Evolutionary conservation across 164 flowering plant genomes (phyloP), one percentile per base, ranked within the genome.

Genomic region (Sextonia rubra): DNA sequence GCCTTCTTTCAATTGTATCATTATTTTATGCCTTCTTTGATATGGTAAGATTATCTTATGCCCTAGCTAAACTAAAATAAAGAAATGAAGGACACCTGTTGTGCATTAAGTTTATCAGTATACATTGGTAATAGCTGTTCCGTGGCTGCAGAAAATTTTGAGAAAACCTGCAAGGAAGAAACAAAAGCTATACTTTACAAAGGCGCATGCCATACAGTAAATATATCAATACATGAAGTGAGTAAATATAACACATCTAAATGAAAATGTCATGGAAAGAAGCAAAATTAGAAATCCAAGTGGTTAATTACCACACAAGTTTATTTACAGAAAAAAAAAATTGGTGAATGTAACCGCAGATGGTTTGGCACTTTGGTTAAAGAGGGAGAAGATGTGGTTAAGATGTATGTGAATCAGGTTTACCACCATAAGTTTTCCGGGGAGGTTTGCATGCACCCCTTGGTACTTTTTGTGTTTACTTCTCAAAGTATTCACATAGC

Each of bases 151-250:
- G 78, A 84, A 70, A 85, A 77, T 73, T 80, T 85, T 24, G 73
- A 75, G 55, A 78, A 78, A 48, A 84, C 82, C 97, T 93, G 90
- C 80, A 82, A 73, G 56, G 60, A 47, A 70, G 71, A 69, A 52
- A 52, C n/a, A 44, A 29, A 47, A 44, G 25, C 23, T 44, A 44
- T 2, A 20, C 20, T 44, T 68, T 68, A 47, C 56, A n/a, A 12
- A 22, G 44, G 55, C 63, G 30, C 29, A 71, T 30, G 47, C n/a
- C n/a, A n/a, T n/a, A n/a, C n/a, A n/a, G 20, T 15, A 26, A 26
- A 17, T 30, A 25, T 49, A 5, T 29, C 24, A 15, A 27, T 27
- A 11, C 23, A 32, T 29, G n/a, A 23, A 69, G 1, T 24, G 29
- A 24, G 37, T 12, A 69, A 48, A 9, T 12, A 49, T 24, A 26